Conservation (phyloP, 2,329 filamentous ascomycete species). For the Beauveria sp. region DNA sequence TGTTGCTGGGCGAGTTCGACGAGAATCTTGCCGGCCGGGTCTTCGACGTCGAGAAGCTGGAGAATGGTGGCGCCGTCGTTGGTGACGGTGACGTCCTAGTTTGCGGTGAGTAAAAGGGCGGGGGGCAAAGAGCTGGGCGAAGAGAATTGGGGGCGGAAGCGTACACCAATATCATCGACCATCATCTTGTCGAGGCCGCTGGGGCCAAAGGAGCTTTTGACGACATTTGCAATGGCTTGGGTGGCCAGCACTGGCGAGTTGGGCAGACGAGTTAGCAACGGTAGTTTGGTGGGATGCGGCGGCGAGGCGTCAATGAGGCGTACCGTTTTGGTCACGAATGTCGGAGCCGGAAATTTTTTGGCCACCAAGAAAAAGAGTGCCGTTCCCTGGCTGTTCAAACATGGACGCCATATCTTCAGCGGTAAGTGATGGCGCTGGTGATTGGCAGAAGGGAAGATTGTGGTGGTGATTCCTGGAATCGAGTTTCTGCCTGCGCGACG, state of each 20-base stretch:
- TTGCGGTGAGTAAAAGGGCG: constrained; percentile 16
- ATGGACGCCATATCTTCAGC: constrained; percentile 70
- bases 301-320: constrained; percentile 18
- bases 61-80: constrained; percentile 98
- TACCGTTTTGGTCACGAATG: constrained; percentile 94
- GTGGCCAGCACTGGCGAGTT: constrained; percentile 69
- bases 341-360: constrained; percentile 96
- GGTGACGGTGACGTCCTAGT: constrained; percentile 90
- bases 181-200: constrained; percentile 99
- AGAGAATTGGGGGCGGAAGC: constrained; percentile 22
- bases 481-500: constrained; percentile 11
- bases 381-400: constrained; percentile 91
- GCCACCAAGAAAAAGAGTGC: constrained; percentile 93
- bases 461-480: constrained; percentile 1
- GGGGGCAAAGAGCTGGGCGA: constrained; percentile 4
- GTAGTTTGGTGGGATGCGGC: not conserved
- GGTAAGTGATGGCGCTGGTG: not conserved
- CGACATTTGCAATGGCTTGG: constrained; percentile 95
- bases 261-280: constrained; percentile 14
- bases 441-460: constrained; percentile 3
- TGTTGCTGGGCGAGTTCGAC: constrained; percentile 97
- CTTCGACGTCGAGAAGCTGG: constrained; percentile 89
- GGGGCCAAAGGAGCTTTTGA: constrained; percentile 97
- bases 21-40: constrained; percentile 96
- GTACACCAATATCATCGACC: constrained; percentile 96